These are phyloP conservation scores for Chlamydomonas eustigma DNA, from an alignment of 139 green algal species.

Conservation along the genomic window DNA sequence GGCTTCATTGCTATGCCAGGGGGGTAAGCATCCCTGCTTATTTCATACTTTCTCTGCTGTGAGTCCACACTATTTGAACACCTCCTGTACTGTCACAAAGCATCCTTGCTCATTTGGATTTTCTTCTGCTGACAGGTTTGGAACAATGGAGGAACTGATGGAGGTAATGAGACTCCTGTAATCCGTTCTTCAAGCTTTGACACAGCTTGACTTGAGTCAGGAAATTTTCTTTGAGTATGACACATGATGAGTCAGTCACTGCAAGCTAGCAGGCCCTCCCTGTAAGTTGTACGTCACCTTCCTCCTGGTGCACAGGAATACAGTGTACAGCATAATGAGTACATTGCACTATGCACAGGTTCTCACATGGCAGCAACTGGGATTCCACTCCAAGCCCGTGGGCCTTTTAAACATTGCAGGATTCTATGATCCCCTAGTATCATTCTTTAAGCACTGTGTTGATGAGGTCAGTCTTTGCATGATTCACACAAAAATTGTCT, in stretches of 20 bases:
- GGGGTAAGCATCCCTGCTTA: no score
- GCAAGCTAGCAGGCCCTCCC: no score
- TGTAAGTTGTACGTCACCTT: no score
- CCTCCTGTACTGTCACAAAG: neutral
- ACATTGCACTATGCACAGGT: neutral
- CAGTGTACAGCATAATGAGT: neutral
- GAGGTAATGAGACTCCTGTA: no score
- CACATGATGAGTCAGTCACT: no score
- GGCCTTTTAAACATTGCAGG: constrained; percentile 63
- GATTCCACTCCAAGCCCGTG: constrained; percentile 69
- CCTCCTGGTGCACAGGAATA: no score
- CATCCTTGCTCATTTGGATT: neutral
- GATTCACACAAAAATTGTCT: neutral
- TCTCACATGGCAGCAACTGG: constrained; percentile 17
- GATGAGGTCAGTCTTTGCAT: constrained; percentile 5
- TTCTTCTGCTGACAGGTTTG: constrained; percentile 33
- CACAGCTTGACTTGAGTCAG: no score
- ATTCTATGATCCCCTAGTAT: constrained; percentile 68
- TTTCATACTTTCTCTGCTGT: no score
- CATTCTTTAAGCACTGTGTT: constrained; percentile 59
- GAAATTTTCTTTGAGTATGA: no score
- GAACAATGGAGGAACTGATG: constrained; percentile 79
- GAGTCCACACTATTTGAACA: no score
- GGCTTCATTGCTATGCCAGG: constrained; percentile 81
- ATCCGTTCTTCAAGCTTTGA: no score